Evolutionary conservation across 768 basidiomycete species (phyloP).

Genomic region (Phlegmacium glaucopus): DNA sequence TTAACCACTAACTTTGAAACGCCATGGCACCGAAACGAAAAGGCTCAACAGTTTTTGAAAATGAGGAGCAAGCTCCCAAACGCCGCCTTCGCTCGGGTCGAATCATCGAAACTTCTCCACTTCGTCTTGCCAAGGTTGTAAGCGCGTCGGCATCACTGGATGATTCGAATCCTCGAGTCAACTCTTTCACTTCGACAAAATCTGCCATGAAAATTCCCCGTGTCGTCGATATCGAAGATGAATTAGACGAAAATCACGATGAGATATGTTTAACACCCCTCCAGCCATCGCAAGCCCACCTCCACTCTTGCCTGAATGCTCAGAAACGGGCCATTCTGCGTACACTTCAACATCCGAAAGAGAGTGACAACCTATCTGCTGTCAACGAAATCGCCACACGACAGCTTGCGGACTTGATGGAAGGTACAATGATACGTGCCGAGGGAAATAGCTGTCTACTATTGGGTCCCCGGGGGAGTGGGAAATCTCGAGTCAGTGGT

Average conservation of each 20-base stretch:
- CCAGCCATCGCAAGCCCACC: slow-evolving; percentile 17
- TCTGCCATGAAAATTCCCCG: no score
- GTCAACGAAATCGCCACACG: slow-evolving; percentile 44
- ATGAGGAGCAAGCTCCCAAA: slow-evolving; percentile 2
- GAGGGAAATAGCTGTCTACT: slow-evolving; percentile 95
- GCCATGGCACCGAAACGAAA: slow-evolving; percentile 47
- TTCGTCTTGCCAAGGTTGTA: not conserved
- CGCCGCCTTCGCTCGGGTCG: slow-evolving; percentile 6
- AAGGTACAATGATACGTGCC: slow-evolving; percentile 71
- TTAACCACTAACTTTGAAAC: not conserved
- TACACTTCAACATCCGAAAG: slow-evolving; percentile 35
- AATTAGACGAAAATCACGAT: no score
- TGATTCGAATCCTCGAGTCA: no score
- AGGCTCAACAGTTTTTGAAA: not conserved
- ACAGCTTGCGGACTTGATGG: slow-evolving; percentile 61
- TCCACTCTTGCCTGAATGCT: slow-evolving; percentile 42
- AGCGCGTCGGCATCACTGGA: not conserved
- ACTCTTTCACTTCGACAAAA: no score
- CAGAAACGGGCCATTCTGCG: slow-evolving; percentile 59
- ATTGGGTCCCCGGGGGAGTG: slow-evolving; percentile 81
- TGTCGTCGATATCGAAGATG: no score
- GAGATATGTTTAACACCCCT: no score
- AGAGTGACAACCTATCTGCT: slow-evolving; percentile 27
- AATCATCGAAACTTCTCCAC: not conserved
- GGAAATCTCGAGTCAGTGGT: slow-evolving; percentile 70